phyloP scores from a whole-genome alignment of 73 alveolate species.

The Effrenium voratum region DNA sequence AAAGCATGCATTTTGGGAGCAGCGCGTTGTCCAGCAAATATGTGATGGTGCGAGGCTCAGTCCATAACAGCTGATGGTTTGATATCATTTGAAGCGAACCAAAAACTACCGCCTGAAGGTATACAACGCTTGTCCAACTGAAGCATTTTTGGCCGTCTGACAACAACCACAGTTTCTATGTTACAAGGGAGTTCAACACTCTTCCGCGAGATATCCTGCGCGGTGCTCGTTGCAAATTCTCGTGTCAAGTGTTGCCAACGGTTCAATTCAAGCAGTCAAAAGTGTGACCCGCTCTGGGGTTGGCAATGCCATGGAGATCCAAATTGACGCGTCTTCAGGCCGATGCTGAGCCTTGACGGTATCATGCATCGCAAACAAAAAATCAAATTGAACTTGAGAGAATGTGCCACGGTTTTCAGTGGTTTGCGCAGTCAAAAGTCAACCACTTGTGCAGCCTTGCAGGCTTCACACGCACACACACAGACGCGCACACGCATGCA shows the following conservation, averaged over 20 bases:
- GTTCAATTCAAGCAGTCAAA: neutral
- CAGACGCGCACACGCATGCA: neutral
- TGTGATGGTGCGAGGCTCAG: no score
- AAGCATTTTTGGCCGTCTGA: neutral
- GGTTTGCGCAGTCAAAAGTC: neutral
- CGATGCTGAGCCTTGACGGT: neutral
- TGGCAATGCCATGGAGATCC: slow-evolving; percentile 18
- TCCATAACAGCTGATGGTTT: no score
- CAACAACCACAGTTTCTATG: neutral
- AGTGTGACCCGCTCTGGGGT: neutral
- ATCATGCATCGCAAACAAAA: neutral
- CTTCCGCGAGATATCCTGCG: neutral
- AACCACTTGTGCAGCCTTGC: neutral
- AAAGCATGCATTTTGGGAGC: no score
- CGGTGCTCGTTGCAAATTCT: neutral
- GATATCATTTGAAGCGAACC: no score
- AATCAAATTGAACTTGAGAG: neutral
- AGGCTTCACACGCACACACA: neutral
- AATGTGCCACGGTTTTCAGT: neutral
- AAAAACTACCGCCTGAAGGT: no score
- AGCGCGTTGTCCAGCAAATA: no score
- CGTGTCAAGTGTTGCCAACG: neutral
- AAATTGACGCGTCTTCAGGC: slow-evolving; percentile 5
- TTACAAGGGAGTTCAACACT: neutral
- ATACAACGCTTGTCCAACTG: no score